A percentile compares a stretch with the other conserved stretches of the same genome.
These are phyloP conservation scores for Dianthus caryophyllus DNA, from an alignment of 148 eudicot genomes.

Conservation along the genomic window DNA sequence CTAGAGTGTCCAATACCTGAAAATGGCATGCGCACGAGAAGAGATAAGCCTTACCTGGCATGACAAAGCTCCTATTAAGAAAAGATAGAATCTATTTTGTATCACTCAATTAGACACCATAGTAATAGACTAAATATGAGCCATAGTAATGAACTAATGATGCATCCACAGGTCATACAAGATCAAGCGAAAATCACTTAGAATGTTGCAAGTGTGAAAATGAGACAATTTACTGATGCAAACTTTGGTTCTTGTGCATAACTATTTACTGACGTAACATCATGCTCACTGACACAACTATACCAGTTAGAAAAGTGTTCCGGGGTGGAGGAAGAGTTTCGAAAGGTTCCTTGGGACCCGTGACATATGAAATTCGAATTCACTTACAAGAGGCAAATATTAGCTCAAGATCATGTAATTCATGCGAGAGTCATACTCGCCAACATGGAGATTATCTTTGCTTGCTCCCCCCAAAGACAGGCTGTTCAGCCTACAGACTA, in stretches of 20 bases:
- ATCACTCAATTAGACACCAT: background rate
- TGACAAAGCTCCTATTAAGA: background rate
- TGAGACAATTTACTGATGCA: background rate
- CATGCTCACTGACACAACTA: no score
- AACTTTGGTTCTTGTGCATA: no score
- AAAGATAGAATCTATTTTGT: background rate
- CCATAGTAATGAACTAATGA: constrained; percentile 1
- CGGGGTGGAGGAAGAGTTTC: no score
- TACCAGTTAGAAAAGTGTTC: no score
- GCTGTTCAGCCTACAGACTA: background rate
- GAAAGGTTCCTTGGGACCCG: no score
- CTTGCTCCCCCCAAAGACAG: background rate
- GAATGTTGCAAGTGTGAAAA: background rate
- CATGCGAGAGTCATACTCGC: background rate
- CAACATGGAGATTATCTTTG: background rate
- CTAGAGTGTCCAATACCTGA: constrained; percentile 86
- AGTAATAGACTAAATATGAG: constrained; percentile 3
- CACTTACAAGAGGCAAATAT: background rate
- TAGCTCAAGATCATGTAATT: background rate
- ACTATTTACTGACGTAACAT: no score
- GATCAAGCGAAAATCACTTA: background rate
- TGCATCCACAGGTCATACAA: background rate
- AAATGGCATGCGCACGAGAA: constrained; percentile 10
- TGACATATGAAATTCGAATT: no score
- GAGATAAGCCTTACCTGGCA: background rate